phyloP scores from a whole-genome alignment of 148 eudicot genomes.

The Mesembryanthemum crystallinum region DNA sequence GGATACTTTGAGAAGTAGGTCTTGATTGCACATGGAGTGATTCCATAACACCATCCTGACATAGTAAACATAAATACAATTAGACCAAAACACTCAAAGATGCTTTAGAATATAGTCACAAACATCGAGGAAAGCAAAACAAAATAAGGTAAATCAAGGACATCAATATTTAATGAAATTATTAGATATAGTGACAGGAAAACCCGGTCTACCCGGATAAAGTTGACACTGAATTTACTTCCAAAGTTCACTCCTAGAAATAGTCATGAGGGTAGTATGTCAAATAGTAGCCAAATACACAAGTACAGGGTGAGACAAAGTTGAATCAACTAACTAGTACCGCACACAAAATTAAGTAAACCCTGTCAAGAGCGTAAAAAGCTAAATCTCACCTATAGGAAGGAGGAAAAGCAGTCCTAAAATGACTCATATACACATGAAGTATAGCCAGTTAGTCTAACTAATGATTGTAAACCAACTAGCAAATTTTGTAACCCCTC shows the following conservation, averaged over 20 bases:
- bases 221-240: background rate
- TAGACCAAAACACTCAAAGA: constrained; percentile 17
- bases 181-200: background rate
- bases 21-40: constrained; percentile 39
- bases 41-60: constrained; percentile 56
- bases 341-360: background rate
- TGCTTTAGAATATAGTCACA: background rate
- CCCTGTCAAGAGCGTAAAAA: background rate
- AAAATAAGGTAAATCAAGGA: background rate
- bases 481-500: background rate
- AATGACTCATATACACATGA: background rate
- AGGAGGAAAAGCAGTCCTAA: no score
- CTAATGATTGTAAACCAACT: background rate
- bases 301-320: no score
- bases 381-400: background rate
- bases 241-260: background rate
- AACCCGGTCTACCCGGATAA: background rate
- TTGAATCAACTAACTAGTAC: no score
- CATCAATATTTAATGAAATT: background rate
- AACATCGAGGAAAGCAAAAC: background rate
- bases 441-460: background rate
- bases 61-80: constrained; percentile 17
- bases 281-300: background rate
- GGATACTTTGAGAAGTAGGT: constrained; percentile 37
- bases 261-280: background rate